A percentile compares a stretch with the other conserved stretches of the same genome.
phyloP scores from a whole-genome alignment of 768 basidiomycete species.

The Fibroporia radiculosa region DNA sequence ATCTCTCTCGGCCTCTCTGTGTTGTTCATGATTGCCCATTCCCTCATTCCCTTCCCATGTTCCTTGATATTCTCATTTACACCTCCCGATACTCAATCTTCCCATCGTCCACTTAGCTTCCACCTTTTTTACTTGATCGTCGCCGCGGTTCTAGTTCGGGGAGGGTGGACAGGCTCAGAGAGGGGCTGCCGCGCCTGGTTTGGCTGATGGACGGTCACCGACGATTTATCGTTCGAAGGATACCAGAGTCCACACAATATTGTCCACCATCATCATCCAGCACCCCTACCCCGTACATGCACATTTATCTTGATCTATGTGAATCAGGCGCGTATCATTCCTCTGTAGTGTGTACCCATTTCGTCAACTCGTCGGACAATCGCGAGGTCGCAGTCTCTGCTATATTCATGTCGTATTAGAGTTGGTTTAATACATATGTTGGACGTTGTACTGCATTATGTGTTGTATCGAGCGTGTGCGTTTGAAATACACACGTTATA shows the following conservation, averaged over 20 bases:
- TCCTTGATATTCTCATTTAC: slow-evolving; percentile 17
- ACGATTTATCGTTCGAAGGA: too few relatives aligned
- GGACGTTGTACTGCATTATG: not conserved
- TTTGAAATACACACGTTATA: too few relatives aligned
- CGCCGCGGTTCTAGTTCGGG: slow-evolving; percentile 20
- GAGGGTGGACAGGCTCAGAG: slow-evolving; percentile 62
- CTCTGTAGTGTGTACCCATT: not conserved
- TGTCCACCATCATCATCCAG: too few relatives aligned
- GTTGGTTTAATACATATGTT: not conserved
- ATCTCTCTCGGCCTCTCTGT: not conserved
- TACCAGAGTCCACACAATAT: too few relatives aligned
- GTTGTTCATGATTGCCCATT: slow-evolving; percentile 5
- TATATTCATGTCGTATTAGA: not conserved
- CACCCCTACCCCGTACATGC: too few relatives aligned
- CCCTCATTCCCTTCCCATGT: slow-evolving; percentile 13
- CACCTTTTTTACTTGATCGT: slow-evolving; percentile 36
- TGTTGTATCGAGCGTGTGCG: too few relatives aligned
- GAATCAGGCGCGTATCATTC: not conserved
- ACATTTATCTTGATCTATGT: too few relatives aligned
- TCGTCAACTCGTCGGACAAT: not conserved
- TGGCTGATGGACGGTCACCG: slow-evolving; percentile 5
- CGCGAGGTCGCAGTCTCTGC: not conserved
- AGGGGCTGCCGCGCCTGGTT: slow-evolving; percentile 59
- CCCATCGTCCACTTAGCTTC: slow-evolving; percentile 52
- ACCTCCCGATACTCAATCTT: slow-evolving; percentile 12